Evolutionary conservation across 495 filamentous ascomycete genomes (phyloP).

Genomic region (Penicillium lividum): DNA sequence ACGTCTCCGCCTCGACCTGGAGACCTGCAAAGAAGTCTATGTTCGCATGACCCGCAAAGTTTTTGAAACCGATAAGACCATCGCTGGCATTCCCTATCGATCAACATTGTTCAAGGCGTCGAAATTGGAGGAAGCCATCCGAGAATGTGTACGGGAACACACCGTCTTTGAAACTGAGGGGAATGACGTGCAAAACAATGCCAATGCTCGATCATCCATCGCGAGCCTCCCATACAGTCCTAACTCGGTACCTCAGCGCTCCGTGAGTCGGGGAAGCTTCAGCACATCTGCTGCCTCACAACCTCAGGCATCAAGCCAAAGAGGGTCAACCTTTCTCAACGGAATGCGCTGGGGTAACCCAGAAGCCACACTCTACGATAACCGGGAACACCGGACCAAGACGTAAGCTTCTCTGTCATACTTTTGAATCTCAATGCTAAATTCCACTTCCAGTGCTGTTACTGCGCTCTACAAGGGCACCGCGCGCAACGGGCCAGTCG

Average conservation of each 20-base stretch:
- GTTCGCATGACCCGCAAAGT: constrained; percentile 90
- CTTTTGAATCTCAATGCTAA: constrained; percentile 10
- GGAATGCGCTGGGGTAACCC: constrained; percentile 57
- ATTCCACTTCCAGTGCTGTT: constrained; percentile 61
- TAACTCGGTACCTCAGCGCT: constrained; percentile 42
- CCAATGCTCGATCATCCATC: constrained; percentile 37
- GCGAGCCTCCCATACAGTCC: constrained; percentile 41
- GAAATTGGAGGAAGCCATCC: constrained; percentile 91
- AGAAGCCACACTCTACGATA: constrained; percentile 73
- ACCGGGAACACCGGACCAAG: constrained; percentile 82
- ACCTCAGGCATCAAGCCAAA: constrained; percentile 30
- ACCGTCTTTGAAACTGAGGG: constrained; percentile 80
- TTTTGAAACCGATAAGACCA: constrained; percentile 97
- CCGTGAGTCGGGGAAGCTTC: constrained; percentile 46
- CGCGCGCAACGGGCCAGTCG: constrained; percentile 59
- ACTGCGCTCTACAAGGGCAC: constrained; percentile 90
- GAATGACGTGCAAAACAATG: constrained; percentile 54
- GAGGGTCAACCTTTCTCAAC: constrained; percentile 43
- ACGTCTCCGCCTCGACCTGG: constrained; percentile 84
- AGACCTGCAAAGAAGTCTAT: constrained; percentile 95
- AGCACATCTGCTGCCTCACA: constrained; percentile 38
- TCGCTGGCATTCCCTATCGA: constrained; percentile 89
- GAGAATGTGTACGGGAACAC: constrained; percentile 83
- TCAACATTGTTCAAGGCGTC: constrained; percentile 96
- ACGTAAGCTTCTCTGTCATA: constrained; percentile 61